Evolutionary conservation across 179 eudicot species (phyloP).

Genomic region (Actinidia polygama): DNA sequence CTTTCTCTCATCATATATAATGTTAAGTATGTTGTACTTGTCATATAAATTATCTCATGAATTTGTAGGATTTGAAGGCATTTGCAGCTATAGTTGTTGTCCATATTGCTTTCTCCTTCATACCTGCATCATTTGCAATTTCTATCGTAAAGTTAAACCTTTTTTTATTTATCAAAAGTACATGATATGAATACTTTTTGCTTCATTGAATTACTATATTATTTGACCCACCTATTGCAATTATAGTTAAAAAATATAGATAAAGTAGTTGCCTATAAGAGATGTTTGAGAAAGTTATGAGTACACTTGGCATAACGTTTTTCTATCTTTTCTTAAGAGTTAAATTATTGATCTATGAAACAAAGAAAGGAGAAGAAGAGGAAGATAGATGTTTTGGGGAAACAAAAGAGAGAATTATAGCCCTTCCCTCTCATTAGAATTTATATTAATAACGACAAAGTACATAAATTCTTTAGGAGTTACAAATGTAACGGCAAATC

Average conservation of each 20-base stretch:
- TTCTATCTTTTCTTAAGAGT: too few relatives aligned
- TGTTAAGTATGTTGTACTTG: background rate
- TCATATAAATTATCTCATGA: conserved; percentile 14
- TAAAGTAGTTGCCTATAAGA: background rate
- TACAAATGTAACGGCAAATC: too few relatives aligned
- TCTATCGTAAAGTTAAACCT: conserved; percentile 84
- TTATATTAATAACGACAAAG: too few relatives aligned
- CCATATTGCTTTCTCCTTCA: conserved; percentile 87
- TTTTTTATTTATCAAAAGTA: background rate
- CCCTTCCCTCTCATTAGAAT: too few relatives aligned
- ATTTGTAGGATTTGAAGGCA: conserved; percentile 95
- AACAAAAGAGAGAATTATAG: too few relatives aligned
- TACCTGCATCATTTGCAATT: conserved; percentile 98
- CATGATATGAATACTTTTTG: conserved; percentile 3
- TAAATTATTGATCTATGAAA: too few relatives aligned
- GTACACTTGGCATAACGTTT: too few relatives aligned
- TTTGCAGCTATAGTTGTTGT: conserved; percentile 83
- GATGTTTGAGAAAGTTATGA: background rate
- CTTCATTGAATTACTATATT: background rate
- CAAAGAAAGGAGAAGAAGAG: too few relatives aligned
- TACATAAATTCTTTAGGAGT: too few relatives aligned
- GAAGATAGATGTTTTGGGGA: too few relatives aligned
- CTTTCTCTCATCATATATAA: background rate
- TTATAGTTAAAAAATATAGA: background rate
- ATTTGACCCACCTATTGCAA: background rate